Percentiles rank a stretch among this genome's conserved stretches.
phyloP scores from a whole-genome alignment of 306 rosid genomes.

The Benincasa hispida region DNA sequence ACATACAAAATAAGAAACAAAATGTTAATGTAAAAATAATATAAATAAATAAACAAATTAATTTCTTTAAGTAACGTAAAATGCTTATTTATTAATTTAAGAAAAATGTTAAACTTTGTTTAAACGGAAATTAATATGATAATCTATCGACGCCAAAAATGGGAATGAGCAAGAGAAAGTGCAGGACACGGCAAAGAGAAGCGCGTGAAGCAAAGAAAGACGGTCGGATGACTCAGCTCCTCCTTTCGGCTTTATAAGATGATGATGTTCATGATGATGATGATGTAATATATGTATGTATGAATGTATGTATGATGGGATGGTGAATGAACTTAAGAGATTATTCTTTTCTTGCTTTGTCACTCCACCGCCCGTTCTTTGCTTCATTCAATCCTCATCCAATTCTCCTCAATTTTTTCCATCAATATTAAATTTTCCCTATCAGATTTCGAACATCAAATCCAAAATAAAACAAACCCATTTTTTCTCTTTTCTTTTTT shows the following conservation, averaged over 20 bases:
- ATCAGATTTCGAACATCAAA: constrained; percentile 5
- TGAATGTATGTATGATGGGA: background rate
- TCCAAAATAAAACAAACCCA: background rate
- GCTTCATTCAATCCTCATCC: constrained; percentile 3
- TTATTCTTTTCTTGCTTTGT: constrained; percentile 25
- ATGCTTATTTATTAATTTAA: too few species aligned
- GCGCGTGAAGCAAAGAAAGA: constrained; percentile 5
- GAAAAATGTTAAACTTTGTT: too few species aligned
- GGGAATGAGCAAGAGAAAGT: background rate
- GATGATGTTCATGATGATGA: background rate
- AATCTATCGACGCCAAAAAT: background rate
- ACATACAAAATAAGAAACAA: too few species aligned
- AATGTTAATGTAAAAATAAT: too few species aligned
- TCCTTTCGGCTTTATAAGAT: background rate
- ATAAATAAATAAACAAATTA: too few species aligned
- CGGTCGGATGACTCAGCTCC: background rate
- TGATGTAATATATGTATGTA: background rate
- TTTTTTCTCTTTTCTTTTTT: background rate
- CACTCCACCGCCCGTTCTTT: constrained; percentile 22
- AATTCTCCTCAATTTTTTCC: background rate
- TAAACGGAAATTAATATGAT: too few species aligned
- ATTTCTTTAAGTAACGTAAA: too few species aligned
- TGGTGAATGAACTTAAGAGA: background rate
- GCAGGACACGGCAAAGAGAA: background rate
- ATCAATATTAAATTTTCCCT: constrained; percentile 18